These are phyloP conservation scores for Sextonia rubra DNA, from an alignment of 164 flowering plant genomes.

Conservation along the genomic window DNA sequence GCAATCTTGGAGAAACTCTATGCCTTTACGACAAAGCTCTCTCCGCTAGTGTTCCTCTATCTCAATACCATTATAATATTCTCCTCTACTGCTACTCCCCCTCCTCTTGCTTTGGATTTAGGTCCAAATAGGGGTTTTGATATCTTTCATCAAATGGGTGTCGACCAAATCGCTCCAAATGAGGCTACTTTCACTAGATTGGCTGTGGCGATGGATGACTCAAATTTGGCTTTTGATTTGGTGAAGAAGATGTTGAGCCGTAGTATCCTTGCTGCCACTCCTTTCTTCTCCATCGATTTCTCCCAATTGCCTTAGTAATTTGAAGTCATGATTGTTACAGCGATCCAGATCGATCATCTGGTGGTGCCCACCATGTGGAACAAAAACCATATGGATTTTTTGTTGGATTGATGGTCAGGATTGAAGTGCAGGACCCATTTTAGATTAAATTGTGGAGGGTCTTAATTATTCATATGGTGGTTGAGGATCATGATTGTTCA, in stretches of 20 bases:
- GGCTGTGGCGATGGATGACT: constrained; percentile 71
- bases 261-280: too few species aligned
- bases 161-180: constrained; percentile 55
- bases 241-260: constrained; percentile 61
- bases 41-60: constrained; percentile 30
- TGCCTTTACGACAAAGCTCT: constrained; percentile 72
- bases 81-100: constrained; percentile 76
- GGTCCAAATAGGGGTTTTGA: constrained; percentile 73
- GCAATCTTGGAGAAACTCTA: constrained; percentile 55
- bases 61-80: constrained; percentile 56
- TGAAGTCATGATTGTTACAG: too few species aligned
- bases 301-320: too few species aligned
- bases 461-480: too few species aligned
- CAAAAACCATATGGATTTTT: too few species aligned
- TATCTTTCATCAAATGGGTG: constrained; percentile 62
- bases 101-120: constrained; percentile 11
- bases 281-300: too few species aligned
- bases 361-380: too few species aligned
- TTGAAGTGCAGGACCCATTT: too few species aligned
- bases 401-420: too few species aligned
- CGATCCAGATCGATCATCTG: too few species aligned
- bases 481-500: too few species aligned
- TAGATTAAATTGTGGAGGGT: too few species aligned
- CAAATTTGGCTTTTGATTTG: constrained; percentile 81
- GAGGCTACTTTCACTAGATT: constrained; percentile 95